Base-by-base conservation (phyloP, 1,284 basidiomycete genomes). In the Moniliella sp. region DNA sequence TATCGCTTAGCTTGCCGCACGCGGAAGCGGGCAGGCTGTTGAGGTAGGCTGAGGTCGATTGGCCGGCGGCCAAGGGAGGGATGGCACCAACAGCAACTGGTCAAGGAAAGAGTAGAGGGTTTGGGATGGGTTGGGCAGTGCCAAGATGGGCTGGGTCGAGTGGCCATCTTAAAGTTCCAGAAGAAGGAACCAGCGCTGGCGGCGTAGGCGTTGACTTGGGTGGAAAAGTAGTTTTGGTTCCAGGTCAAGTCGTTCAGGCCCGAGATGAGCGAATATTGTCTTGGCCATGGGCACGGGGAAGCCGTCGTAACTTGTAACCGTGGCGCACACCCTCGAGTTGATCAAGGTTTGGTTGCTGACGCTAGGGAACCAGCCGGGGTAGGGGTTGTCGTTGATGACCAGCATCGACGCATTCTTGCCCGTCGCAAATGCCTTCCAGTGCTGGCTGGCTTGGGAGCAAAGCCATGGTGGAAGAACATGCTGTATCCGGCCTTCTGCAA, bases 121-220 rank as follows among this genome's bases (percentile, higher is more conserved):
- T 42, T 40, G 45, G 18, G 49, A 15, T 9, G 27, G 12, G 18
- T 27, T 18, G 2, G 35, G 11, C 10, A 39, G 15, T 1, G 46
- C 44, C 2, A 40, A 27, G 3, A 49, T 7, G 29, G 48, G 18
- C 33, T 38, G 7, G 25, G 31, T 1, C 43, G 37, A 16, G 39
- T 27, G 18, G 37, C 11, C 13, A 14, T 19, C 4, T 5, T 9
- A 32, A 46, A 50, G 31, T 44, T 51, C 50, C 50, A 57, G 30
- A 55, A 55, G 15, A 47, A 39, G n/a, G 46, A 48, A 8, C 54
- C 54, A 7, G 43, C 54, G 4, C 50, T 53, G 43, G 46, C 48
- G 15, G 39, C 48, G 28, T 49, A 57, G 9, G 43, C 49, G 10
- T 39, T 40, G 13, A 46, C 18, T 40, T 57, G 48, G 28, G 49